Conservation (phyloP, 768 basidiomycete species). For the Leccinum disarticulatum region DNA sequence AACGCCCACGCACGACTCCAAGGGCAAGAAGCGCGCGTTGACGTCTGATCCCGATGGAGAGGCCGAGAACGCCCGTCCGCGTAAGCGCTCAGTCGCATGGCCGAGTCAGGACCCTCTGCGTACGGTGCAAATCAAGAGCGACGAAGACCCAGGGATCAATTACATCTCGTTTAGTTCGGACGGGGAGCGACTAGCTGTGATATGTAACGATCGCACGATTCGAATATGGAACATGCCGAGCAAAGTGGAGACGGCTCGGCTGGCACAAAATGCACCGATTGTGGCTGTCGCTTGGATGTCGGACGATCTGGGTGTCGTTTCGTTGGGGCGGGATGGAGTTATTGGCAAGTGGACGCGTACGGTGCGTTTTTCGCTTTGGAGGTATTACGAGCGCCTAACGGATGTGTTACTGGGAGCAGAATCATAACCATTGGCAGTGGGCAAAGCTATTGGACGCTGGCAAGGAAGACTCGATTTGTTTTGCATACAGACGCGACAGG, state of each 20-base stretch:
- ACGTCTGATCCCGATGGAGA: constrained; percentile 24
- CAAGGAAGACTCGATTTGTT: constrained; percentile 45
- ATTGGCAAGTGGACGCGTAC: constrained; percentile 59
- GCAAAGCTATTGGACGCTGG: constrained; percentile 54
- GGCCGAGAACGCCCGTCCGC: constrained; percentile 31
- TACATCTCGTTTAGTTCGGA: constrained; percentile 52
- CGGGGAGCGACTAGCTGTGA: constrained; percentile 55
- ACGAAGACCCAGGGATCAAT: constrained; percentile 46
- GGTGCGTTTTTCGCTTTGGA: constrained; percentile 35
- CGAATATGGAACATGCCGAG: constrained; percentile 59
- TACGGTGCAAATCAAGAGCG: constrained; percentile 42
- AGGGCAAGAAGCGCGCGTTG: constrained; percentile 42
- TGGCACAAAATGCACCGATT: constrained; percentile 51
- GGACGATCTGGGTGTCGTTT: constrained; percentile 53
- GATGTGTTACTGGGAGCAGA: constrained; percentile 28
- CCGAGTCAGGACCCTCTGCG: constrained; percentile 43
- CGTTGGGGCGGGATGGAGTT: constrained; percentile 56
- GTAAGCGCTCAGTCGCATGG: constrained; percentile 44
- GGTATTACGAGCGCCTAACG: neutral
- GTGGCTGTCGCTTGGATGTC: constrained; percentile 60
- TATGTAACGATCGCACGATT: constrained; percentile 60
- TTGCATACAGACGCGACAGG: constrained; percentile 55
- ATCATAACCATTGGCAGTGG: constrained; percentile 55
- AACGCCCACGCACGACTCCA: constrained; percentile 29
- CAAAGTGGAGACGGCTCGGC: constrained; percentile 52